These are phyloP conservation scores for Triticum timopheevii DNA, from an alignment of 176 grass and related monocot genomes.

Conservation along the genomic window DNA sequence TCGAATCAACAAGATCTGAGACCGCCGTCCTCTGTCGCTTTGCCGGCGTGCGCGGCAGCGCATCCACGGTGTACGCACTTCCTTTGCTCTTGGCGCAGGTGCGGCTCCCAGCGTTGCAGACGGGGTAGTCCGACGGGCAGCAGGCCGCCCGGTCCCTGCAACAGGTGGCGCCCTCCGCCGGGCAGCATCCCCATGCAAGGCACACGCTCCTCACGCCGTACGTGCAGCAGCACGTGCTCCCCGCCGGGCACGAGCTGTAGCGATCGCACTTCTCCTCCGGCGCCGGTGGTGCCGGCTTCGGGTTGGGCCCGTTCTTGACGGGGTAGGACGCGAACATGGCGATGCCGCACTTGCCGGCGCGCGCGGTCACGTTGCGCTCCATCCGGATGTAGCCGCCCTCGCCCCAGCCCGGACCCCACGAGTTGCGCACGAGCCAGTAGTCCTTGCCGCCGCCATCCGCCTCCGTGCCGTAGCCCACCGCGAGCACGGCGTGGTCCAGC, in stretches of 20 bases:
- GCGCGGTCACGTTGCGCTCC: constrained; percentile 37
- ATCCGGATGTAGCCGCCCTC: constrained; percentile 61
- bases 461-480: constrained; percentile 51
- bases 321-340: constrained; percentile 66
- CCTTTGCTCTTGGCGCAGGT: constrained; percentile 54
- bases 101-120: constrained; percentile 40
- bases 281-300: constrained; percentile 20
- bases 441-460: constrained; percentile 16
- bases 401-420: constrained; percentile 62
- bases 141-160: constrained; percentile 56
- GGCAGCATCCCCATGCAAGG: constrained; percentile 75
- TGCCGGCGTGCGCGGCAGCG: constrained; percentile 39
- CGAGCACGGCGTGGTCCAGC: constrained; percentile 57
- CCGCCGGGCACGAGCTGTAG: constrained; percentile 40
- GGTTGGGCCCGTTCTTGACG: constrained; percentile 48
- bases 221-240: constrained; percentile 77
- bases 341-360: constrained; percentile 66
- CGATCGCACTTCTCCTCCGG: constrained; percentile 36
- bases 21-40: background rate
- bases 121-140: constrained; percentile 54
- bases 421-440: constrained; percentile 76
- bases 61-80: constrained; percentile 46
- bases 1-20: background rate
- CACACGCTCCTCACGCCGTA: constrained; percentile 45
- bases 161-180: constrained; percentile 52